These are phyloP conservation scores for Saccharomycopsis selenospora DNA, from an alignment of 805 yeast genomes.

Conservation along the genomic window DNA sequence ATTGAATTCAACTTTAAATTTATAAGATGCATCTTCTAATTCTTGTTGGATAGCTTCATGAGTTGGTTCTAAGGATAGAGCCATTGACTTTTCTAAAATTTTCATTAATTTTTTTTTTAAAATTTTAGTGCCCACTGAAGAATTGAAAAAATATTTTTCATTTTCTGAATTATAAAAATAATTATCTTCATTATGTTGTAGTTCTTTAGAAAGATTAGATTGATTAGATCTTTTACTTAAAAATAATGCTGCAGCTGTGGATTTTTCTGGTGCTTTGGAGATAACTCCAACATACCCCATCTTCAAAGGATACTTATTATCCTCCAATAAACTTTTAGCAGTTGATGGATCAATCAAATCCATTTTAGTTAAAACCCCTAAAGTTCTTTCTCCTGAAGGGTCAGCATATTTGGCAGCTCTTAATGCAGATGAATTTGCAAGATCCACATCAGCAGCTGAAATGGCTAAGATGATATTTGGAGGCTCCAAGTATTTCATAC, in stretches of 20 bases:
- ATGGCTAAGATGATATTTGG: constrained; percentile 95
- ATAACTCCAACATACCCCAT: constrained; percentile 99
- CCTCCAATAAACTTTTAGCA: constrained; percentile 63
- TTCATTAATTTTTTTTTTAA: constrained; percentile 76
- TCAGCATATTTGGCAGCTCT: constrained; percentile 85
- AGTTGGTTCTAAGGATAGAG: constrained; percentile 80
- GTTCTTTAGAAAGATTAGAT: constrained; percentile 26
- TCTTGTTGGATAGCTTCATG: constrained; percentile 80
- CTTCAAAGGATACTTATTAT: constrained; percentile 78
- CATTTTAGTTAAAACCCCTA: constrained; percentile 91
- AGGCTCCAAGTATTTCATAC: constrained; percentile 77
- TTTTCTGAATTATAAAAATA: constrained; percentile 51
- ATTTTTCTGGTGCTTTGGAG: constrained; percentile 57
- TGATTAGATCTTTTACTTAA: constrained; percentile 25
- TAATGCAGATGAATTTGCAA: constrained; percentile 92
- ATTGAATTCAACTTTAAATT: constrained; percentile 93
- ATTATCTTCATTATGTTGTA: constrained; percentile 34
- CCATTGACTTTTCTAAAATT: constrained; percentile 88
- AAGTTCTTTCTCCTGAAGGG: constrained; percentile 91
- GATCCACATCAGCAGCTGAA: constrained; percentile 95
- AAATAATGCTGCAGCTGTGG: constrained; percentile 23
- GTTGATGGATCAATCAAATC: constrained; percentile 76
- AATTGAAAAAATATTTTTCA: constrained; percentile 50
- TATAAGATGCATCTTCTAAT: constrained; percentile 85
- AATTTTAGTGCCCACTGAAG: constrained; percentile 67